Evolutionary conservation across 805 yeast genomes (phyloP), one percentile per base, ranked within the genome.

Genomic region (Spathaspora boniae): DNA sequence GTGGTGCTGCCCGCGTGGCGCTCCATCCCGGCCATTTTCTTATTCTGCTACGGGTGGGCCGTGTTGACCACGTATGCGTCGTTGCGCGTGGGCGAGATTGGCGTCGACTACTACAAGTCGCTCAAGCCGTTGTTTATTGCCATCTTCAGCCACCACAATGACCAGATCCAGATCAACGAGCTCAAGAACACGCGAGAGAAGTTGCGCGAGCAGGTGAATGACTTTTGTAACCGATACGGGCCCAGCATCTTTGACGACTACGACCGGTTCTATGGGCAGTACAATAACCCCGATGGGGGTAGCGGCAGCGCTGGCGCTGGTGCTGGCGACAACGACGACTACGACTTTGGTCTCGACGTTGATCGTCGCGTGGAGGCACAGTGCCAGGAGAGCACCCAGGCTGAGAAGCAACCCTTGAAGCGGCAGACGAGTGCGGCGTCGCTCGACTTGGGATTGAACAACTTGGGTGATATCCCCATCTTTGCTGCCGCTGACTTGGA

Each of bases 1-100:
- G 26, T 35, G 3, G 28, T 38, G 18, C 41, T 37, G 9, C 9
- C 9, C 9, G 7, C n/a, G 8, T 23, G 16, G 14, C 2, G 44
- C 15, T 47, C 55, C 4, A 38, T 38, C 4, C 18, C 38, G 5
- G 21, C 47, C 1, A 51, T 62, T 9, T 66, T 65, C 34, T 15
- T 51, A 9, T 30, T 49, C 4, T 64, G 60, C 41, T 66, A 65
- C 40, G 47, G 53, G 8, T 57, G 58, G 58, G 59, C 64, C 18
- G 59, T 65, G 3, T 48, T 62, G 20, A 65, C 68, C 14, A 66
- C 72, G 0, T 66, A 61, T 42, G 65, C 71, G 1, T 61, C 70
- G 4, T 53, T 66, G 24, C 43, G 70, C 32, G 56, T 59, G 4
- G 72, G 72, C 3, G 72, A 66, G 36, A 60, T 57, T 31, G 72